Base-by-base conservation (phyloP, 2,329 filamentous ascomycete genomes). In the Colletotrichum eleusines region DNA sequence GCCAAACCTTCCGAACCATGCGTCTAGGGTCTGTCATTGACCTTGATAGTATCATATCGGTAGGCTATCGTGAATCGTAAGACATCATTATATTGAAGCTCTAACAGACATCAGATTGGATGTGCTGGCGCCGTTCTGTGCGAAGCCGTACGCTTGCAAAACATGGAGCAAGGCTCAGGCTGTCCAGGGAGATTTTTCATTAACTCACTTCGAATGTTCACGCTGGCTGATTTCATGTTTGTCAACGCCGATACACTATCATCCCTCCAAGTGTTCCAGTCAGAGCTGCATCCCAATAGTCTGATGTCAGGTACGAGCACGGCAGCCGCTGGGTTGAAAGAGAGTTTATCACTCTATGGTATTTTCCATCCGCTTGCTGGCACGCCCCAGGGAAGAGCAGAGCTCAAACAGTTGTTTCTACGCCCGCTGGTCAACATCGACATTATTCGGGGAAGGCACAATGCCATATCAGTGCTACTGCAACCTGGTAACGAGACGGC, bases 41-140 rank as follows among this genome's bases (percentile, higher is more conserved):
- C 76, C 82, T 96, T 64, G 91, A 95, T 3, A 95, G 92, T 75
- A 84, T 81, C 7, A 78, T 92, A 16, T 93, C 94, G 2, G 91
- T 93, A 78, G 74, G 82, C 77, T 40, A 5, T 6, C 11, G 64
- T 63, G 12, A 42, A 44, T 9, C 9, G 31, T 59, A 38, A 40
- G 33, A n/a, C 3, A 18, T 16, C 3, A 3, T 6, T 20, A 1
- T 20, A 23, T 28, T 38, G 12, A 5, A 18, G 5, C 26, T 35
- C 62, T 66, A 11, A 63, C 50, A 14, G 0, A 7, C 11, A 0
- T 8, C 50, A 90, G 83, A 84, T 97, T 58, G 93, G 94, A 3
- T 98, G 96, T 80, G 92, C 92, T 33, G 94, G 95, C n/a, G 95
- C 95, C 33, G 82, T 98, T 2, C 81, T 98, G n/a, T 87, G 88